phyloP scores from a whole-genome alignment of 2,329 filamentous ascomycete genomes.

The Sphaerostilbella broomeana region DNA sequence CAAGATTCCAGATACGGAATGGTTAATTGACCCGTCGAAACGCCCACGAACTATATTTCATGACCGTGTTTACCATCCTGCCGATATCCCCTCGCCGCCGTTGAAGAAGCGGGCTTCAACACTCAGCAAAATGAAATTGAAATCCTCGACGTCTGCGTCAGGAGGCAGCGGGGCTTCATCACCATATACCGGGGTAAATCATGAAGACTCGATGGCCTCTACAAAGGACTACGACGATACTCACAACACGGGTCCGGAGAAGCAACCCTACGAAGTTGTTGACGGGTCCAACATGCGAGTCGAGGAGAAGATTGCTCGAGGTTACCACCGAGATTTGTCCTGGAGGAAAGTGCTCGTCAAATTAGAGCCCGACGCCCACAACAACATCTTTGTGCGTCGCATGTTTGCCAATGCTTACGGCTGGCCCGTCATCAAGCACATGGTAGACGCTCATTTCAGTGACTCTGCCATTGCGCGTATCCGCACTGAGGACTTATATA shows the following conservation, averaged over 20 bases:
- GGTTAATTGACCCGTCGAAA: conserved; percentile 73
- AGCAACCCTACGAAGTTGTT: conserved; percentile 32
- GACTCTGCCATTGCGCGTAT: conserved; percentile 57
- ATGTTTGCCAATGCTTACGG: conserved; percentile 97
- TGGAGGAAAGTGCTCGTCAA: conserved; percentile 97
- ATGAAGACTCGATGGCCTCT: conserved; percentile 39
- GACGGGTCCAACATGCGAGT: conserved; percentile 73
- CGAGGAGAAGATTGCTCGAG: conserved; percentile 94
- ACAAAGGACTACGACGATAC: conserved; percentile 48
- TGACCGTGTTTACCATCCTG: conserved; percentile 88
- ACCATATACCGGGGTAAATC: conserved; percentile 28
- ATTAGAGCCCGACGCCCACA: conserved; percentile 93
- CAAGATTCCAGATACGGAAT: conserved; percentile 73
- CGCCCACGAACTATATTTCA: conserved; percentile 91
- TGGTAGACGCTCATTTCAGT: conserved; percentile 90
- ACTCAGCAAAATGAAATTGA: conserved; percentile 27
- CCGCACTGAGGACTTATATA: conserved; percentile 60
- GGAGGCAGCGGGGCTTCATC: conserved; percentile 27
- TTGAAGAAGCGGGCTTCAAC: conserved; percentile 47
- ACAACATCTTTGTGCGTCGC: conserved; percentile 93
- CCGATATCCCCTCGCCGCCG: conserved; percentile 82
- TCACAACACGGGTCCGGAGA: conserved; percentile 39
- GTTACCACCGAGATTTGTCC: conserved; percentile 83
- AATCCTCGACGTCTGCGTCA: conserved; percentile 20
- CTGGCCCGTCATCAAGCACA: conserved; percentile 92